Conservation (phyloP, 352 stramenopile genomes). For the Phytopythium ostracodes region DNA sequence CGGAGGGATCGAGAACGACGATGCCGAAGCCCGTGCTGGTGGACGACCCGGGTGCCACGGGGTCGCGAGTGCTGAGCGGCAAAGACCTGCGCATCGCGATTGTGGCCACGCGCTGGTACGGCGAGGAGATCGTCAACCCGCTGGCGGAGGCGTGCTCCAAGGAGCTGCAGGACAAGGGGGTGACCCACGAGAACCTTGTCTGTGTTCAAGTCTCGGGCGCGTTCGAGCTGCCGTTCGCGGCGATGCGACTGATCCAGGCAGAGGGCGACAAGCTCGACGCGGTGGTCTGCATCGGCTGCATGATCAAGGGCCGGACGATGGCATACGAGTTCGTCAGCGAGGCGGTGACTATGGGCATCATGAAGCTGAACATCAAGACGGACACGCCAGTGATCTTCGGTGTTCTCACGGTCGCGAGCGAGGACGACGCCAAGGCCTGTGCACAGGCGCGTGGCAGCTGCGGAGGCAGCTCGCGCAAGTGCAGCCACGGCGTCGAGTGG, state of each 20-base stretch:
- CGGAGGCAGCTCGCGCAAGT: slow-evolving; percentile 25
- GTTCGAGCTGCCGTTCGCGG: slow-evolving; percentile 95
- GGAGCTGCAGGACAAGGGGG: slow-evolving; percentile 55
- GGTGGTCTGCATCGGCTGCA: slow-evolving; percentile 94
- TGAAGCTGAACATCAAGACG: slow-evolving; percentile 94
- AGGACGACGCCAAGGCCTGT: slow-evolving; percentile 89
- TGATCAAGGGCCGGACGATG: slow-evolving; percentile 94
- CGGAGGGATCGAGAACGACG: slow-evolving; percentile 13
- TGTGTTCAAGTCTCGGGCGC: slow-evolving; percentile 86
- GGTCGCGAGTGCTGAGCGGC: slow-evolving; percentile 22
- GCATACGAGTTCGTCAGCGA: slow-evolving; percentile 98
- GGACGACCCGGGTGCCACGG: slow-evolving; percentile 23
- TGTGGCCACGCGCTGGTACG: slow-evolving; percentile 63
- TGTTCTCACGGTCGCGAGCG: slow-evolving; percentile 91
- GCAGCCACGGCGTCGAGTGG: slow-evolving; percentile 55
- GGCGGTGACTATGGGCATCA: slow-evolving; percentile 92
- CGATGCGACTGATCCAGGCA: slow-evolving; percentile 70
- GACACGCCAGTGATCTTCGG: slow-evolving; percentile 81
- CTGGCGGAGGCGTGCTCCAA: slow-evolving; percentile 46
- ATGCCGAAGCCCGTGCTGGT: slow-evolving; percentile 28
- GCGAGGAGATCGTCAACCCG: slow-evolving; percentile 38
- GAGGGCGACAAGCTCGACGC: slow-evolving; percentile 88
- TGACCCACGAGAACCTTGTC: slow-evolving; percentile 39
- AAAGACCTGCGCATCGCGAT: slow-evolving; percentile 45
- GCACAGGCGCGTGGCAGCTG: slow-evolving; percentile 29